phyloP scores from a whole-genome alignment of 257 asterid genomes.

The Lavandula angustifolia region DNA sequence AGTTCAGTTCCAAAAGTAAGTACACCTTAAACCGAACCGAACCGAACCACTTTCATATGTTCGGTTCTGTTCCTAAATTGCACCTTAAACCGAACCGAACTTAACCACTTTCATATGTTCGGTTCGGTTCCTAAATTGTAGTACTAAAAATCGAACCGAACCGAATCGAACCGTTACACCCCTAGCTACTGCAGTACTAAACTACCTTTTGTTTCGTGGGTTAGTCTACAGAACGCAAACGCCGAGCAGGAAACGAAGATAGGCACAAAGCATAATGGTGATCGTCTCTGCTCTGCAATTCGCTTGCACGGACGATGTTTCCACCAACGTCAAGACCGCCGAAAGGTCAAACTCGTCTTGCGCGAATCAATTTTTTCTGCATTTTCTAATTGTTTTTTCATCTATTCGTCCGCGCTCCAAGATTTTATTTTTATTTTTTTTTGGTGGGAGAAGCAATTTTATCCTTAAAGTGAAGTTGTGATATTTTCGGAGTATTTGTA shows the following conservation, averaged over 20 bases:
- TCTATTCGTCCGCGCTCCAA: conserved; percentile 8
- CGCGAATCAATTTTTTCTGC: not conserved
- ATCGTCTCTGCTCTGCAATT: conserved; percentile 82
- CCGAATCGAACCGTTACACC: too few species aligned
- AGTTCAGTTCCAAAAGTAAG: too few species aligned
- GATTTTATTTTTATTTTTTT: conserved; percentile 12
- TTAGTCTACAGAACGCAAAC: not conserved
- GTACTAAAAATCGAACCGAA: too few species aligned
- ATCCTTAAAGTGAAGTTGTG: not conserved
- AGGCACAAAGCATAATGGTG: conserved; percentile 60
- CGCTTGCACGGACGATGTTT: conserved; percentile 80
- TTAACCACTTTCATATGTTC: too few species aligned
- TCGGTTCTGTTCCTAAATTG: too few species aligned
- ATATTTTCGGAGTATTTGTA: not conserved
- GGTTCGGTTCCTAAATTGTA: too few species aligned
- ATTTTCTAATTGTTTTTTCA: not conserved
- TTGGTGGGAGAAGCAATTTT: not conserved
- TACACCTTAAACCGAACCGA: too few species aligned
- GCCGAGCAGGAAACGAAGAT: conserved; percentile 2
- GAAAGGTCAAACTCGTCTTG: conserved; percentile 54
- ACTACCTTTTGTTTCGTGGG: too few species aligned
- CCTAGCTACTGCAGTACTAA: too few species aligned
- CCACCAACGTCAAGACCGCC: conserved; percentile 74
- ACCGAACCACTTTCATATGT: too few species aligned
- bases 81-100: too few species aligned